phyloP scores from a whole-genome alignment of 129 eudicot species.

The Artemisia tridentata region DNA sequence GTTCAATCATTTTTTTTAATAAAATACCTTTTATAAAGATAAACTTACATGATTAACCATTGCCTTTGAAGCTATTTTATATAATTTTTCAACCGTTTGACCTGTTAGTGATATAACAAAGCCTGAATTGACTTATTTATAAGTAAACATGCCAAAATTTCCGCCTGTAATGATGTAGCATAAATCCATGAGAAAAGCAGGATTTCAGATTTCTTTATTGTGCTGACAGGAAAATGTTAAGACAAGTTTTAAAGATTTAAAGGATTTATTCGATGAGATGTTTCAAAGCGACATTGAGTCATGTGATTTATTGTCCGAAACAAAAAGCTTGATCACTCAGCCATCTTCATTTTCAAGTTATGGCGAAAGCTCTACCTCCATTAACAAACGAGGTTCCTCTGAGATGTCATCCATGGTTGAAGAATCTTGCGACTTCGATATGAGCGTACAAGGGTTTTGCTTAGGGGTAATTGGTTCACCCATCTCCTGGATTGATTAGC shows the following conservation, averaged over 20 bases:
- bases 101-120: neutral
- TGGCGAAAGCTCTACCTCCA: conserved; percentile 17
- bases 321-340: conserved; percentile 29
- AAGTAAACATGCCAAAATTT: no score
- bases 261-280: conserved; percentile 65
- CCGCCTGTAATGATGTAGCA: neutral
- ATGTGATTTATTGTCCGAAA: neutral
- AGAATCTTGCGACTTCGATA: conserved; percentile 25
- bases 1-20: neutral
- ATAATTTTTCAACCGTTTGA: no score
- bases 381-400: conserved; percentile 50
- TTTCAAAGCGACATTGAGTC: conserved; percentile 47
- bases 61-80: no score
- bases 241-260: conserved; percentile 57
- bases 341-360: conserved; percentile 34
- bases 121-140: neutral
- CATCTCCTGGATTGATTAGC: neutral
- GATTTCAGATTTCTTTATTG: neutral
- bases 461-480: conserved; percentile 44
- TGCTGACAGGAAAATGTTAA: conserved; percentile 43
- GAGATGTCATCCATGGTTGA: conserved; percentile 28
- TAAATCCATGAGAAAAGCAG: neutral
- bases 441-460: conserved; percentile 47
- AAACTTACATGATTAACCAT: no score
- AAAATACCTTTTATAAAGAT: no score